phyloP scores from a whole-genome alignment of 371 early-diverging fungal genomes.

The Zychaea mexicana region DNA sequence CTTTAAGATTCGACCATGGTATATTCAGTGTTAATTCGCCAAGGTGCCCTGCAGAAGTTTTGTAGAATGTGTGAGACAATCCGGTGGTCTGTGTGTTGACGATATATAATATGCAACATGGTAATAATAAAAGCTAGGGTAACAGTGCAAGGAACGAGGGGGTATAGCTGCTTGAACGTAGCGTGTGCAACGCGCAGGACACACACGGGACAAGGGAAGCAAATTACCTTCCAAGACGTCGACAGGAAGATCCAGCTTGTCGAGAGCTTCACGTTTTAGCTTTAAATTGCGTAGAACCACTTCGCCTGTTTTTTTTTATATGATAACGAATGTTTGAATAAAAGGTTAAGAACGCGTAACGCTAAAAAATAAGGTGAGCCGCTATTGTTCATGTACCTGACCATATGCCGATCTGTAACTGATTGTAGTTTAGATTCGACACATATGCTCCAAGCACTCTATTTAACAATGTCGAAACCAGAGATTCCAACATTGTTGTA shows the following conservation, averaged over 20 bases:
- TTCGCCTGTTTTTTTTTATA: slow-evolving; percentile 69
- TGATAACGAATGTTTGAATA: background rate
- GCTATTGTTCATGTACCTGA: slow-evolving; percentile 72
- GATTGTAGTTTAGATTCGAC: slow-evolving; percentile 92
- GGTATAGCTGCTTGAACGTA: no score
- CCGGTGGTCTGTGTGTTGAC: no score
- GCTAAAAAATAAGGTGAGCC: background rate
- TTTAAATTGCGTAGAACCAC: slow-evolving; percentile 92
- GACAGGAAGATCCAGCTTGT: slow-evolving; percentile 92
- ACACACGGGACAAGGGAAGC: no score
- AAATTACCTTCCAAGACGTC: slow-evolving; percentile 87
- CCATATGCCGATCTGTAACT: slow-evolving; percentile 97
- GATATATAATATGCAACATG: no score
- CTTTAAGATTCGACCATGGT: slow-evolving; percentile 96
- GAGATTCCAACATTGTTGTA: slow-evolving; percentile 82
- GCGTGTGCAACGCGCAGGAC: no score
- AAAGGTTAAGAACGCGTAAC: no score
- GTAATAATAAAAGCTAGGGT: slow-evolving; percentile 2
- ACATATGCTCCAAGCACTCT: slow-evolving; percentile 95
- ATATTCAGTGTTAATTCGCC: slow-evolving; percentile 92
- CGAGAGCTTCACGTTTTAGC: slow-evolving; percentile 88
- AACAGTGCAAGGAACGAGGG: no score
- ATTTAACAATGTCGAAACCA: slow-evolving; percentile 89
- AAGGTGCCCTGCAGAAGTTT: slow-evolving; percentile 35
- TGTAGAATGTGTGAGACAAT: slow-evolving; percentile 1